Conservation (phyloP, 345 rosid genomes). For the Salix dunnii region DNA sequence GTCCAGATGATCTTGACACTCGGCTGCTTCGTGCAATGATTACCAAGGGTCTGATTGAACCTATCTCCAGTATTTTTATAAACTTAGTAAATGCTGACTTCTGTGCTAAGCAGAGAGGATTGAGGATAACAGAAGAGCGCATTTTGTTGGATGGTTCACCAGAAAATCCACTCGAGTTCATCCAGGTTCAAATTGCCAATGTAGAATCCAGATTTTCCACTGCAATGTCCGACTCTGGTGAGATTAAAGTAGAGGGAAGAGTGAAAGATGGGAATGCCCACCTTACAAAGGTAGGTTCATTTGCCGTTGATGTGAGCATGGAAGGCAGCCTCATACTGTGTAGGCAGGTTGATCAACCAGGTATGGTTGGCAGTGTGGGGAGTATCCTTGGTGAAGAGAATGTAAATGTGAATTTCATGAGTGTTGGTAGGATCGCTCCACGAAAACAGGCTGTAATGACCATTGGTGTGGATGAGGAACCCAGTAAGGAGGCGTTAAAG, state of each 20-base stretch:
- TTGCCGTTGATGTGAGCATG: slow-evolving; percentile 23
- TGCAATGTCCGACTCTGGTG: slow-evolving; percentile 24
- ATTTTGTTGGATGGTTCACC: slow-evolving; percentile 23
- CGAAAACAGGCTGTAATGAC: slow-evolving; percentile 24
- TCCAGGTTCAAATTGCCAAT: slow-evolving; percentile 26
- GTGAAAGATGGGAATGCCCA: slow-evolving; percentile 24
- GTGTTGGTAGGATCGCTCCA: slow-evolving; percentile 23
- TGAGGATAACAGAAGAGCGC: slow-evolving; percentile 20
- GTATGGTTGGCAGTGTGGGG: slow-evolving; percentile 25
- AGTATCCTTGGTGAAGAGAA: slow-evolving; percentile 25
- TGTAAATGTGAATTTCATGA: slow-evolving; percentile 30
- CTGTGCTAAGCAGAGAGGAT: slow-evolving; percentile 27
- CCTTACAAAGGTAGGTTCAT: slow-evolving; percentile 23
- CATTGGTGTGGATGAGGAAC: slow-evolving; percentile 28
- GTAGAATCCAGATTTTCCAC: slow-evolving; percentile 24
- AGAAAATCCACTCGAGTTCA: slow-evolving; percentile 18
- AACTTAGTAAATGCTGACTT: slow-evolving; percentile 30
- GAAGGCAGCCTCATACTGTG: slow-evolving; percentile 26
- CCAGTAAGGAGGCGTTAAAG: slow-evolving; percentile 14
- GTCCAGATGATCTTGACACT: slow-evolving; percentile 22
- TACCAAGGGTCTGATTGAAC: slow-evolving; percentile 25
- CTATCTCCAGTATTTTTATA: slow-evolving; percentile 19
- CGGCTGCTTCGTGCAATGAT: slow-evolving; percentile 24
- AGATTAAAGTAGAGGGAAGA: slow-evolving; percentile 26
- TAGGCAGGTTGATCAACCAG: slow-evolving; percentile 27